Conservation (phyloP, 352 stramenopile species). For the Phytopythium helicoides region DNA sequence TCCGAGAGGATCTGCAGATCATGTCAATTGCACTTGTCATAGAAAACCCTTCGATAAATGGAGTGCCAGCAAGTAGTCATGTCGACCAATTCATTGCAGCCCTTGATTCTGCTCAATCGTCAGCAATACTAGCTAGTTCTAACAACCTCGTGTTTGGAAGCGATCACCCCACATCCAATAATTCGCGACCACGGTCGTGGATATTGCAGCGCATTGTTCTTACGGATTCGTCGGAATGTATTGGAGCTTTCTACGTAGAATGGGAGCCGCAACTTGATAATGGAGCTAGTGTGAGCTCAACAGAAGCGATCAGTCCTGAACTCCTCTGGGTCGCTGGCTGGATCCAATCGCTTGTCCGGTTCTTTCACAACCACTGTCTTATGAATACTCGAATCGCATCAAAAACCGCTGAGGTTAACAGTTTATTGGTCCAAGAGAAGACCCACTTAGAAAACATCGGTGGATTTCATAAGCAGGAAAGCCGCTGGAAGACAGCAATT, state of each 20-base stretch:
- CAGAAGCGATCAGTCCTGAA: not conserved
- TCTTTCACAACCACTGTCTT: not conserved
- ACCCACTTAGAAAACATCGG: not conserved
- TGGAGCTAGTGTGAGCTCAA: not conserved
- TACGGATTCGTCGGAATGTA: not conserved
- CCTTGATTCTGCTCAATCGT: not conserved
- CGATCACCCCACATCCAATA: not conserved
- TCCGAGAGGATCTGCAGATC: not conserved
- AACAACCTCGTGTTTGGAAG: not conserved
- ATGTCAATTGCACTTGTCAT: not conserved
- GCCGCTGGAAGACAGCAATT: no score
- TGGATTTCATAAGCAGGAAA: no score
- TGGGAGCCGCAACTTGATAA: not conserved
- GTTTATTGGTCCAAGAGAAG: not conserved
- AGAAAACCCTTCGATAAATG: not conserved
- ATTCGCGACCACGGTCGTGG: not conserved
- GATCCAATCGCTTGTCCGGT: constrained; percentile 1
- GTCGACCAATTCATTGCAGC: not conserved
- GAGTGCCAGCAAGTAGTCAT: no score
- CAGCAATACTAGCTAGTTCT: not conserved
- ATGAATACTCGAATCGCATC: not conserved
- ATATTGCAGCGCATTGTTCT: not conserved
- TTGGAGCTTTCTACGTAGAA: constrained; percentile 4
- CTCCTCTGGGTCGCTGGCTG: constrained; percentile 1
- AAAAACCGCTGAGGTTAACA: not conserved